Evolutionary conservation across 176 grass and related monocot species (phyloP), one percentile per base, ranked within the genome.

Genomic region (Elymus sibiricus): DNA sequence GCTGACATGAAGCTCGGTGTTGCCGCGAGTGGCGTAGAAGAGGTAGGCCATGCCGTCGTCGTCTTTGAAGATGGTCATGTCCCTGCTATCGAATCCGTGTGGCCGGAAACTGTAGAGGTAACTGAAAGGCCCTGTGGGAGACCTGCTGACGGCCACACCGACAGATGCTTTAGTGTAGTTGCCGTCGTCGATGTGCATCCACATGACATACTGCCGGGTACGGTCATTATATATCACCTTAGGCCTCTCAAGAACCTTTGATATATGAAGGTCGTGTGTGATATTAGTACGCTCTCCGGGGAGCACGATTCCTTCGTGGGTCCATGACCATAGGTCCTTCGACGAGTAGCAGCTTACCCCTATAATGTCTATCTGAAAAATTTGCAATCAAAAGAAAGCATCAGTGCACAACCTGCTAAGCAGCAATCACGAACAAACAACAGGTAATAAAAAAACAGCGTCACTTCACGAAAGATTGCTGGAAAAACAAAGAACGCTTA

Each of bases 311-410:
- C 96, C 96, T 91, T 98, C 93, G 7, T 95, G 63, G 15, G 92
- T 98, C 96, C 96, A 98, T 78, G 90, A 74, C 91, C 83, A 98
- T 29, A 98, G 78, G 59, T 95, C 82, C 60, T 86, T 89, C 0
- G 96, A 95, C 21, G 93, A 98, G 74, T 95, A 98, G 77, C 96
- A 95, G 80, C 90, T 95, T 67, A 98, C 92, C 35, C 96, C 96
- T 83, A 98, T 95, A 37, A 95, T 92, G 79, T 95, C 96, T 55
- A 98, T 84, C 96, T 98, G 86, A 71, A 29, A 29, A 83, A 88
- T 87, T 47, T 82, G 28, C 2, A 44, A 87, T 82, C 9, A 35
- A 21, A 85, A 27, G 12, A 28, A n/a, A 35, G 56, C 4, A 79
- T 87, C 10, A 79, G 22, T 72, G 9, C 21, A 67, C 21, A 63